These are phyloP conservation scores for Hondaea fermentalgiana DNA, from an alignment of 108 stramenopile genomes.

Conservation along the genomic window DNA sequence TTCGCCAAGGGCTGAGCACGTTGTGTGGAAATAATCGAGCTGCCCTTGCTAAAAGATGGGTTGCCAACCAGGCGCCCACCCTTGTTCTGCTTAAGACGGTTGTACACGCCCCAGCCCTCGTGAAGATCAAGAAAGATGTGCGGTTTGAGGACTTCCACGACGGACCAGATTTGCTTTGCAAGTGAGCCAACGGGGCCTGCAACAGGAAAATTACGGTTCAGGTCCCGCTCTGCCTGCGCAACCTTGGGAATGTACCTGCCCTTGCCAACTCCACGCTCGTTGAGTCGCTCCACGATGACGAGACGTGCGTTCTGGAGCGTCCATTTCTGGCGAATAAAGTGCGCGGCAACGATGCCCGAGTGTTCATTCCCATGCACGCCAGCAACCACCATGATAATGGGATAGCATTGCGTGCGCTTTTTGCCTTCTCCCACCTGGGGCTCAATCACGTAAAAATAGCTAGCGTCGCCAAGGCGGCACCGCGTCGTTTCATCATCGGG, in stretches of 20 bases:
- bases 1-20: not conserved
- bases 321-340: not conserved
- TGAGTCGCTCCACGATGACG: not conserved
- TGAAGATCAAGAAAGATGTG: not conserved
- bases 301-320: not conserved
- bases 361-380: slow-evolving; percentile 15
- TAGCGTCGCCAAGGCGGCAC: not conserved
- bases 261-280: not conserved
- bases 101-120: slow-evolving; percentile 14
- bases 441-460: not conserved
- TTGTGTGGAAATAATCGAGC: not conserved
- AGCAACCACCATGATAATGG: not conserved
- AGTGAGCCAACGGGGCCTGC: not conserved
- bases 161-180: not conserved
- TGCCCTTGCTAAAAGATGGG: not conserved
- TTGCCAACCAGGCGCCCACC: not conserved
- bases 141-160: not conserved
- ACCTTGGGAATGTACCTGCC: slow-evolving; percentile 16
- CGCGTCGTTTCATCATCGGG: not conserved
- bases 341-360: not conserved
- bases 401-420: not conserved
- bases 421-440: not conserved
- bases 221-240: not conserved
- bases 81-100: not conserved
- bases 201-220: not conserved